Percentiles rank a stretch among this genome's conserved stretches.
Evolutionary conservation across 768 basidiomycete species (phyloP).

Genomic region (Russula vinacea): DNA sequence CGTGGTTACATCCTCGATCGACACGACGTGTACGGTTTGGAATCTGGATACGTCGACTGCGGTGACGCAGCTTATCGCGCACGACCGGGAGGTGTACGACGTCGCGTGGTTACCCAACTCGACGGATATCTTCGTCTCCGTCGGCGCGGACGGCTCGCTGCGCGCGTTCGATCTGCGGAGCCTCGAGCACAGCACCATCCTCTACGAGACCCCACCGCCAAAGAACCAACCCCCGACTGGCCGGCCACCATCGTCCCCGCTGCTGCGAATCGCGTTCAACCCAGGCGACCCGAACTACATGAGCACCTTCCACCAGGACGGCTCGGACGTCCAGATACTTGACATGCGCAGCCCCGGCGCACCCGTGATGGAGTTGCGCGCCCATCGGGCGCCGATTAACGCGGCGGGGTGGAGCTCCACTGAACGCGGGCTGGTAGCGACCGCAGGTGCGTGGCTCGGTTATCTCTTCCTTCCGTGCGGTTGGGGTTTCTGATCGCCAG

Average conservation of each 20-base stretch:
- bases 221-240: slow-evolving; percentile 64
- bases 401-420: slow-evolving; percentile 88
- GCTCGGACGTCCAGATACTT: slow-evolving; percentile 82
- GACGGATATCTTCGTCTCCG: slow-evolving; percentile 96
- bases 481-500: neutral
- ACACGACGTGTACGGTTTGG: slow-evolving; percentile 99
- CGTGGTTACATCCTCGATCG: slow-evolving; percentile 96
- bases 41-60: slow-evolving; percentile 93
- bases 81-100: slow-evolving; percentile 94
- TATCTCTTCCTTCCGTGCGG: neutral
- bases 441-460: slow-evolving; percentile 59
- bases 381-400: slow-evolving; percentile 78
- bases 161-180: slow-evolving; percentile 96
- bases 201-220: slow-evolving; percentile 89
- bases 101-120: slow-evolving; percentile 98
- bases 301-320: slow-evolving; percentile 96
- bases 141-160: slow-evolving; percentile 94
- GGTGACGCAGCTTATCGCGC: slow-evolving; percentile 95
- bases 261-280: slow-evolving; percentile 87
- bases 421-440: slow-evolving; percentile 80
- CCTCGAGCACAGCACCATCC: slow-evolving; percentile 95
- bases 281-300: slow-evolving; percentile 92
- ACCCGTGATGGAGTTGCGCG: slow-evolving; percentile 88
- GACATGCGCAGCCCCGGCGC: slow-evolving; percentile 97
- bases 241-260: slow-evolving; percentile 72